Percentiles rank a stretch among this genome's conserved stretches.
Conservation (phyloP, 2,329 filamentous ascomycete species). For the Colletotrichum australisinense region DNA sequence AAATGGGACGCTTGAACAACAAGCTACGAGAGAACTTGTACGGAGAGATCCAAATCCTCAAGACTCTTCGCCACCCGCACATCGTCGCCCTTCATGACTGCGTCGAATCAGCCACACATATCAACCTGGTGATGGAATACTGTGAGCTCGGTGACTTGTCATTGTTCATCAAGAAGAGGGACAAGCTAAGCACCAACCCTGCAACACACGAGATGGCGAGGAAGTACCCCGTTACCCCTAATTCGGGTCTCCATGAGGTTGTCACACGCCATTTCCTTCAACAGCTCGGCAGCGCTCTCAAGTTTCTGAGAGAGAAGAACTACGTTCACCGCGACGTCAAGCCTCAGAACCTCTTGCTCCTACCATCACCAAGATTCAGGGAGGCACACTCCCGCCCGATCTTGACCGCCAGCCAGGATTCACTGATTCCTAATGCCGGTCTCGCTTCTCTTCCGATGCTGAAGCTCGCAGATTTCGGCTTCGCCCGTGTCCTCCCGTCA, state of each 20-base stretch:
- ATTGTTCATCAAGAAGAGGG: constrained; percentile 94
- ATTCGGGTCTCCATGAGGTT: constrained; percentile 95
- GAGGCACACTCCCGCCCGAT: constrained; percentile 73
- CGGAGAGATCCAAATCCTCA: constrained; percentile 94
- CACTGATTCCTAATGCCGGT: constrained; percentile 83
- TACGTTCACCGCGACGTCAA: constrained; percentile 98
- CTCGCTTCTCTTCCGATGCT: constrained; percentile 91
- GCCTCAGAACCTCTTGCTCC: constrained; percentile 92
- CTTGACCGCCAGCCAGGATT: constrained; percentile 81
- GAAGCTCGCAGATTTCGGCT: constrained; percentile 99
- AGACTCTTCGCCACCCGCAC: constrained; percentile 92
- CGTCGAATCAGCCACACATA: constrained; percentile 85
- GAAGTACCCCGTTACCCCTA: constrained; percentile 87
- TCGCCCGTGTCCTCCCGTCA: constrained; percentile 89
- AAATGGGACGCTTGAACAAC: constrained; percentile 88
- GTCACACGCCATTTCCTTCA: constrained; percentile 95
- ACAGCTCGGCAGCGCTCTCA: constrained; percentile 90
- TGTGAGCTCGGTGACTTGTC: constrained; percentile 96
- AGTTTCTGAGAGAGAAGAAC: constrained; percentile 86
- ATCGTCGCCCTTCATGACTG: constrained; percentile 97
- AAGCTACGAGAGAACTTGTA: constrained; percentile 97
- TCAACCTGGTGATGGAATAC: constrained; percentile 99
- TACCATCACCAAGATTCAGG: constrained; percentile 82
- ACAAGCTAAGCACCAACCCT: constrained; percentile 81
- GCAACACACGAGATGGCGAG: constrained; percentile 90